phyloP scores from a whole-genome alignment of 345 rosid genomes.

The Heritiera littoralis region DNA sequence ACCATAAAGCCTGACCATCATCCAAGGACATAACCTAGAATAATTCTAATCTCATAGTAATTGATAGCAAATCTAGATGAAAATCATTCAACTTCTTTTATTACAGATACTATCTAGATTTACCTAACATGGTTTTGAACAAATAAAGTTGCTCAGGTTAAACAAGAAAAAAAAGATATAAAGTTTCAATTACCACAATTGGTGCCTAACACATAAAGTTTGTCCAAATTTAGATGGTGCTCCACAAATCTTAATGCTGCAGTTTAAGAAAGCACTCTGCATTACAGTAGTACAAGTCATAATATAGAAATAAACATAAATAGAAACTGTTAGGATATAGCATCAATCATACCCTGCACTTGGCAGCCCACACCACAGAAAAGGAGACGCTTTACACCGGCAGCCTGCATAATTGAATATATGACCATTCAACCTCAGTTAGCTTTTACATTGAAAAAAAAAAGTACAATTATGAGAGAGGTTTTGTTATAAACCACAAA shows the following conservation, averaged over 20 bases:
- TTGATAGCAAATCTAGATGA: not conserved
- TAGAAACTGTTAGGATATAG: constrained; percentile 18
- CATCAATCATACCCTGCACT: constrained; percentile 69
- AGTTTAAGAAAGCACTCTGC: constrained; percentile 88
- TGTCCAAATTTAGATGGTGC: constrained; percentile 79
- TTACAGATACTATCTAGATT: not conserved
- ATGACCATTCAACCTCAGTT: not conserved
- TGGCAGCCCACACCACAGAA: constrained; percentile 99
- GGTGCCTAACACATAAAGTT: constrained; percentile 95
- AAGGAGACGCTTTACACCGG: constrained; percentile 93
- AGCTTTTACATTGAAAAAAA: constrained; percentile 11
- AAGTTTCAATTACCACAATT: constrained; percentile 67
- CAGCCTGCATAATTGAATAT: constrained; percentile 52
- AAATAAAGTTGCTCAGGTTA: not conserved
- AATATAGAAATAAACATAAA: constrained; percentile 34
- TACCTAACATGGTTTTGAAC: not conserved
- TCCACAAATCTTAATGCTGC: constrained; percentile 98
- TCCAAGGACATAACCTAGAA: not conserved
- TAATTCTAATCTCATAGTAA: constrained; percentile 8
- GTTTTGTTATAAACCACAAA: not conserved
- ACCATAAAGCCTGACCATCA: not conserved
- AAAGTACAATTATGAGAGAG: not conserved
- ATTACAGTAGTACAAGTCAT: constrained; percentile 72
- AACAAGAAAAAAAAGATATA: not conserved
- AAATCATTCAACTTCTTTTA: constrained; percentile 10